A percentile compares a stretch with the other conserved stretches of the same genome.
Conservation (phyloP, 1,139 yeast genomes). For the Zygosaccharomyces sapae region DNA sequence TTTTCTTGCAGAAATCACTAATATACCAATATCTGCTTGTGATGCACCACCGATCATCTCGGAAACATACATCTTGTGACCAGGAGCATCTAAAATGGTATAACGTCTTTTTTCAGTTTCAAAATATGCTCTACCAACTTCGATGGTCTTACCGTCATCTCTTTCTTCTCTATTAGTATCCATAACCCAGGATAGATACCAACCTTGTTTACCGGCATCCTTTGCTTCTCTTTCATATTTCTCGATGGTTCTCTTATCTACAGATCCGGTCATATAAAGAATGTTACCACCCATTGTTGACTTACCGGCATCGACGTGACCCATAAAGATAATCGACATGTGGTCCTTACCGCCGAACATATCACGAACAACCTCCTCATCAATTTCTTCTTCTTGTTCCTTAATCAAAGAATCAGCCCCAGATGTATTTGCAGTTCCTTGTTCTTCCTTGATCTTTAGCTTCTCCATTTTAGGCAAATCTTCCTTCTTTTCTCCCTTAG, state of each 20-base stretch:
- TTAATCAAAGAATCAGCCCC: conserved; percentile 46
- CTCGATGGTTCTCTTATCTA: conserved; percentile 96
- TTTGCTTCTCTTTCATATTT: conserved; percentile 97
- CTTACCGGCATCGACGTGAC: conserved; percentile 99
- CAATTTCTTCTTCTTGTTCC: conserved; percentile 83
- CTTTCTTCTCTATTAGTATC: conserved; percentile 99
- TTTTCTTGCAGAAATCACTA: conserved; percentile 84
- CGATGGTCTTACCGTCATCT: conserved; percentile 97
- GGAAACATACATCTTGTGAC: conserved; percentile 97
- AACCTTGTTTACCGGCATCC: conserved; percentile 99
- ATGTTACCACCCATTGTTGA: conserved; percentile 99
- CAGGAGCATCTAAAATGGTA: conserved; percentile 98
- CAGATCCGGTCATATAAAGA: conserved; percentile 88
- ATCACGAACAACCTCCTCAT: conserved; percentile 82
- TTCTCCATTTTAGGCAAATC: conserved; percentile 25
- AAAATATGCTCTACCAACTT: conserved; percentile 95
- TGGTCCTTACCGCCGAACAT: conserved; percentile 97
- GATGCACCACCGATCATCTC: conserved; percentile 99
- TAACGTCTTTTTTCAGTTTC: conserved; percentile 97
- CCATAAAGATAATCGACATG: conserved; percentile 95
- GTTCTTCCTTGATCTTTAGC: conserved; percentile 21
- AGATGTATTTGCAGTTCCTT: conserved; percentile 19
- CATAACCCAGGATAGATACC: conserved; percentile 99
- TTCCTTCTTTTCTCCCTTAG: conserved; percentile 19
- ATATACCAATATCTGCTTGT: conserved; percentile 91